Percentiles rank a stretch among this genome's conserved stretches.
Conservation (phyloP, 495 filamentous ascomycete genomes). For the Achaetomiella virescens region DNA sequence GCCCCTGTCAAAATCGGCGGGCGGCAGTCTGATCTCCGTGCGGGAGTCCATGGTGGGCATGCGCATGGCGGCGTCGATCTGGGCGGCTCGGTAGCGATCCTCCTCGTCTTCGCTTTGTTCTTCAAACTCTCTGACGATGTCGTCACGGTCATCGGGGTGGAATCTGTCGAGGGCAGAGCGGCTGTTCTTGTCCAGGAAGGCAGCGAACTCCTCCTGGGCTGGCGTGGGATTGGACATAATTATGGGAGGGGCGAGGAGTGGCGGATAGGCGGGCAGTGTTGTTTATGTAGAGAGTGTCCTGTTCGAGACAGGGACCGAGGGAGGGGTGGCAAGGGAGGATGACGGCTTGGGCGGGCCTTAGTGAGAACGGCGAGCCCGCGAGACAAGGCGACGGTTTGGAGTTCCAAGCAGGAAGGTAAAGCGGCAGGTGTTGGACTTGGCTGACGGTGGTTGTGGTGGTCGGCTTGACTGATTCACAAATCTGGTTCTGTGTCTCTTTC, state of each 20-base stretch:
- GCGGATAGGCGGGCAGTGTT: slow-evolving; percentile 10
- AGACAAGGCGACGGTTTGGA: slow-evolving; percentile 7
- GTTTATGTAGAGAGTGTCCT: slow-evolving; percentile 11
- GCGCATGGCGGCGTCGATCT: slow-evolving; percentile 54
- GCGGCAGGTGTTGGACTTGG: slow-evolving; percentile 6
- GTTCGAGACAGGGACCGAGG: slow-evolving; percentile 13
- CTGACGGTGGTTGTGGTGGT: background rate
- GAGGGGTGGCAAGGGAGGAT: slow-evolving; percentile 16
- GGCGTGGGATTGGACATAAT: slow-evolving; percentile 52
- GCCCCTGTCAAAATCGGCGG: slow-evolving; percentile 65
- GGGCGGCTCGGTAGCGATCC: slow-evolving; percentile 49
- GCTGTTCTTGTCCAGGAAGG: slow-evolving; percentile 55
- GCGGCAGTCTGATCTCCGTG: slow-evolving; percentile 50
- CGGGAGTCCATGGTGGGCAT: slow-evolving; percentile 48
- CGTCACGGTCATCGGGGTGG: slow-evolving; percentile 50
- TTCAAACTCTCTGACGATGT: slow-evolving; percentile 45
- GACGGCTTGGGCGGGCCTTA: slow-evolving; percentile 19
- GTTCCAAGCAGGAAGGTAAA: background rate
- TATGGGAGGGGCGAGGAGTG: slow-evolving; percentile 20
- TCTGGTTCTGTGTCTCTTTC: background rate
- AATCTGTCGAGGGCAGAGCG: slow-evolving; percentile 36
- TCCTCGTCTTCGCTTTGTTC: slow-evolving; percentile 48
- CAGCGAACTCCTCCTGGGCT: slow-evolving; percentile 83
- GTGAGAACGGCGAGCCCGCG: slow-evolving; percentile 22
- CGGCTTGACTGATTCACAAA: background rate